A percentile compares a stretch with the other conserved stretches of the same genome.
phyloP scores from a whole-genome alignment of 2,329 filamentous ascomycete species.

The Colletotrichum sp. region DNA sequence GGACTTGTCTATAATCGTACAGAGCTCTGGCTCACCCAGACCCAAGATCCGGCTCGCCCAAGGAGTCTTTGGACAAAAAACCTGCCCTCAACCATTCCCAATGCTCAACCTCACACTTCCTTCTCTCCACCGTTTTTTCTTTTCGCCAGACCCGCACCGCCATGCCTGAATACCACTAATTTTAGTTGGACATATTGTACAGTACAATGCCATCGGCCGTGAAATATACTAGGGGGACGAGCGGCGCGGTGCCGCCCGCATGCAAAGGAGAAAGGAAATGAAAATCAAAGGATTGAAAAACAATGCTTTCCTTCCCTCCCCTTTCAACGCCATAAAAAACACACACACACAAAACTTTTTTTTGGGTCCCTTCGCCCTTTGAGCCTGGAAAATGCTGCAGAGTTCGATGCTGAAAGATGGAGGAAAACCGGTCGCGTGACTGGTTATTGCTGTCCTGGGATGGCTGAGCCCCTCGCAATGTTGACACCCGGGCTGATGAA shows the following conservation, averaged over 20 bases:
- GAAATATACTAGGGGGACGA: conserved; percentile 2
- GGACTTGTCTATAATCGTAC: conserved; percentile 11
- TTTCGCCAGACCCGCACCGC: neutral
- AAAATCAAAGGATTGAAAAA: neutral
- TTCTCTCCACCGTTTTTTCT: neutral
- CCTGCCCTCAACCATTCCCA: neutral
- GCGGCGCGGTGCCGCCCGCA: conserved; percentile 6
- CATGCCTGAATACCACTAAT: conserved; percentile 16
- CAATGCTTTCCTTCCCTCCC: conserved; percentile 14
- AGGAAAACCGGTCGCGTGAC: neutral
- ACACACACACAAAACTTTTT: neutral
- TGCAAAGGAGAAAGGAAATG: neutral
- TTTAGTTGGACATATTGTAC: conserved; percentile 10
- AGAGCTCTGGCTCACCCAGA: neutral
- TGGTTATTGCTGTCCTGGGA: neutral
- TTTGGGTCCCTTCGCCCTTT: neutral
- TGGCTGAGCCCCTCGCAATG: conserved; percentile 27
- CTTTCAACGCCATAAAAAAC: neutral
- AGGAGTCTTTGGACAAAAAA: neutral
- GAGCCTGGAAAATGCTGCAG: conserved; percentile 14
- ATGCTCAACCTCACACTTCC: neutral
- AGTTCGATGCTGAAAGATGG: conserved; percentile 2
- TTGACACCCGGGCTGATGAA: conserved; percentile 61
- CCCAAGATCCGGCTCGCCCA: neutral
- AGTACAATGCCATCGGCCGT: conserved; percentile 15